Evolutionary conservation across 768 basidiomycete genomes (phyloP), one percentile per base, ranked within the genome.

Genomic region (Gautieria morchelliformis): DNA sequence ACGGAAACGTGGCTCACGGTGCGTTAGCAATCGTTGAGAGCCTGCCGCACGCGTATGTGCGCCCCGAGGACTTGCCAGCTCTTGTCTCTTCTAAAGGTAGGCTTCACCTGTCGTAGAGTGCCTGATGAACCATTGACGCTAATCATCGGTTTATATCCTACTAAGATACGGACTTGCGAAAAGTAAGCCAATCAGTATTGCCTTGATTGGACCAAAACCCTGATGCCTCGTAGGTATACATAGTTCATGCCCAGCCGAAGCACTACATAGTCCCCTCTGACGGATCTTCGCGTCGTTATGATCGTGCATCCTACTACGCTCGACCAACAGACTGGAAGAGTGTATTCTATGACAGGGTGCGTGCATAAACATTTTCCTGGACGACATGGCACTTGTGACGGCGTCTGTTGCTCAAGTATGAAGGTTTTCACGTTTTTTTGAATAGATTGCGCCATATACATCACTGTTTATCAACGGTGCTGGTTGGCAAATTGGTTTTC

Each of bases 381-480:
- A n/a, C 24, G 24, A 30, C n/a, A 14, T 1, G 53, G 6, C n/a
- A 19, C 10, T 17, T 42, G 11, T 14, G 17, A 42, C 12, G 24
- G 30, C 27, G 17, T 55, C 42, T 42, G n/a, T n/a, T 22, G 24
- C 48, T 49, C 40, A 19, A 10, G 10, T 14, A 37, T 37, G 14
- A 37, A 37, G 3, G 14, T 37, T 37, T 37, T 37, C 4, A 32
- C 40, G 1, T 35, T n/a, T 9, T 52, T 30, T 12, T 37, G 4
- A 10, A n/a, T 27, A 93, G 88, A 75, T 94, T 33, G 89, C 90
- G 1, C 93, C 90, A 0, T 91, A 89, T 68, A 74, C 92, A 4
- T 90, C 89, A 0, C 78, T 94, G 7, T 78, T 95, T 59, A 73
- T 95, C 52, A 92, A 96, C 64, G 93, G 91, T 14, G 79, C 85